Evolutionary conservation across 345 rosid genomes (phyloP), one percentile per base, ranked within the genome.

Genomic region (Eucalyptus lansdowneana): DNA sequence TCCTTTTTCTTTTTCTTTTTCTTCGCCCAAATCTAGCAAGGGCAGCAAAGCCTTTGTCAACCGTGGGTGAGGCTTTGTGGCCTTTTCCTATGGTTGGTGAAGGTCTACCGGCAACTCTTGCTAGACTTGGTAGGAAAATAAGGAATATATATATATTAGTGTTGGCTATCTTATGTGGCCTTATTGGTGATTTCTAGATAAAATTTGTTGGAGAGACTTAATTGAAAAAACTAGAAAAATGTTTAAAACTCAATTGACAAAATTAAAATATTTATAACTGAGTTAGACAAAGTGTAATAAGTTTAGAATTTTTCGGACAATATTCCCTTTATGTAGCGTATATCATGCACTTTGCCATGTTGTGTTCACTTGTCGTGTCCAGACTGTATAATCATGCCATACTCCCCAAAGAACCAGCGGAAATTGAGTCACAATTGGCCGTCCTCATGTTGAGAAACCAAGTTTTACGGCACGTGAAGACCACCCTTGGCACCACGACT

Each of bases 381-480:
- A 27, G 9, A 60, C 31, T 25, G 2, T 27, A 60, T 60, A 60
- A 60, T 60, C 67, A 60, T 0, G 0, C n/a, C 7, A 27, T 0
- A 60, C n/a, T 60, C n/a, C 0, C 67, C 67, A 60, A 27, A 60
- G 31, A 25, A 60, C 67, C n/a, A 60, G 31, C 31, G 14, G 86
- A 53, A 53, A 53, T 19, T 53, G 56, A 19, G 56, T 53, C 56
- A 53, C 56, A 53, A 19, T 53, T 3, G 56, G 0, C 56, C 56
- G 24, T 53, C 56, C 56, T 53, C 56, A 19, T 8, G 56, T 87
- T 5, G 87, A 88, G 67, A 21, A 88, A 51, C 50, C 54, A 51
- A 45, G 90, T 6, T 89, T 88, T 21, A 80, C 80, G n/a, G 89
- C 93, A 69, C 83, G 44, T 29, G 88, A 88, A 86, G 34, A 62